Evolutionary conservation across 352 stramenopile genomes (phyloP).

Genomic region (Globisporangium middletonii): DNA sequence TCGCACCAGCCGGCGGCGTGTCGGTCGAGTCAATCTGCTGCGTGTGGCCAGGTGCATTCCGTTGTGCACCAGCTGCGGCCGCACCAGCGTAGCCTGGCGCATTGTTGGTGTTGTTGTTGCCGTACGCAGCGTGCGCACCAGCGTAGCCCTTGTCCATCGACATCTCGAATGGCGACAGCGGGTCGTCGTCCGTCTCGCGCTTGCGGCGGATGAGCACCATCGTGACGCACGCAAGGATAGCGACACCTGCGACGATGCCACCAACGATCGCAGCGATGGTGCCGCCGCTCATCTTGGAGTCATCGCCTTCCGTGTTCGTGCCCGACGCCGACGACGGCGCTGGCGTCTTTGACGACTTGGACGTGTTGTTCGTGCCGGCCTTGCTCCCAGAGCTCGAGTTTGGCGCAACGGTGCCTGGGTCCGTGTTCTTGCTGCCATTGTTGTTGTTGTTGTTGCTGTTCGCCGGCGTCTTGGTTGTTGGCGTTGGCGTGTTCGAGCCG

Average conservation of each 20-base stretch:
- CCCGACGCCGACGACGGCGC: constrained; percentile 4
- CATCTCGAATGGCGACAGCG: constrained; percentile 75
- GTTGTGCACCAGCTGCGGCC: constrained; percentile 13
- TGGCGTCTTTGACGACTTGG: constrained; percentile 8
- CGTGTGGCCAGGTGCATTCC: constrained; percentile 13
- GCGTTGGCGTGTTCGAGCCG: constrained; percentile 4
- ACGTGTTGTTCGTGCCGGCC: not conserved
- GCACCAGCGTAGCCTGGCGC: constrained; percentile 12
- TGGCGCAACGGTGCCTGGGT: too few relatives aligned
- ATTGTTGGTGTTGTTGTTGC: constrained; percentile 27
- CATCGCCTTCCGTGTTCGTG: constrained; percentile 7
- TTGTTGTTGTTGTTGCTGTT: constrained; percentile 1
- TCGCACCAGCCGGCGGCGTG: constrained; percentile 29
- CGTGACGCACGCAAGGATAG: constrained; percentile 47
- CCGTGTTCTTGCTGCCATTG: not conserved
- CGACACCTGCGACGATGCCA: constrained; percentile 55
- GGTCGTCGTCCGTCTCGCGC: constrained; percentile 61
- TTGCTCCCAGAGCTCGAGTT: too few relatives aligned
- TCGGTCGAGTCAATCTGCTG: constrained; percentile 20
- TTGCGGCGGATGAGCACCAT: constrained; percentile 50
- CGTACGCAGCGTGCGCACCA: constrained; percentile 27
- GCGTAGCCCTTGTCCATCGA: constrained; percentile 83
- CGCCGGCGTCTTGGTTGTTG: constrained; percentile 4
- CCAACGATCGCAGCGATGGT: constrained; percentile 63
- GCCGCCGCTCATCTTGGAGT: constrained; percentile 60